These are phyloP conservation scores for Phytopythium mirpurense DNA, from an alignment of 352 stramenopile species.

Conservation along the genomic window DNA sequence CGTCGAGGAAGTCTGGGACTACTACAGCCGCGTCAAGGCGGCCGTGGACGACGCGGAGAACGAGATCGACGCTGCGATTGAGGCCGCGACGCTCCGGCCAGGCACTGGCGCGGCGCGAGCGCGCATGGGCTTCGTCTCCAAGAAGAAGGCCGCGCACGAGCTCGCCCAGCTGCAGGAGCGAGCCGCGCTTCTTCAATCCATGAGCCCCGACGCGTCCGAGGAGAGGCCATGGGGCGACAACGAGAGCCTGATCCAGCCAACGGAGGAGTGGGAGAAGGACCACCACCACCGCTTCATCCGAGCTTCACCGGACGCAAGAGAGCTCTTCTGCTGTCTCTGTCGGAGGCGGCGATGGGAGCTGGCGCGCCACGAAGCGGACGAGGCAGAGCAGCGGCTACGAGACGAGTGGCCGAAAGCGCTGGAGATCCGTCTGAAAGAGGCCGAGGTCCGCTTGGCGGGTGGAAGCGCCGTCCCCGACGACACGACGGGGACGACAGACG, in stretches of 20 bases:
- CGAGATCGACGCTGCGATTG: conserved; percentile 39
- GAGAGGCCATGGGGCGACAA: conserved; percentile 14
- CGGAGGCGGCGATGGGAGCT: conserved; percentile 59
- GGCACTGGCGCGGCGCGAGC: conserved; percentile 12
- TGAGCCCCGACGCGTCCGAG: conserved; percentile 14
- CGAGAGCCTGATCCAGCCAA: conserved; percentile 19
- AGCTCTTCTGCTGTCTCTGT: conserved; percentile 68
- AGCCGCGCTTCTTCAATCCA: conserved; percentile 23
- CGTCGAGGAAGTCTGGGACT: conserved; percentile 49
- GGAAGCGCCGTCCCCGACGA: conserved; percentile 4
- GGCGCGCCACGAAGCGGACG: conserved; percentile 33
- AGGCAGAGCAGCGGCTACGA: conserved; percentile 39
- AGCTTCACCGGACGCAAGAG: conserved; percentile 13
- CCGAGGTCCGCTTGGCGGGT: conserved; percentile 26
- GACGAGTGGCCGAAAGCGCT: conserved; percentile 26
- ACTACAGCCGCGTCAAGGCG: conserved; percentile 32
- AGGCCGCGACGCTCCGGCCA: conserved; percentile 14
- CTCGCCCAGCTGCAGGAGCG: conserved; percentile 34
- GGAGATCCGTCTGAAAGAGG: conserved; percentile 34
- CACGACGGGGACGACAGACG: not conserved
- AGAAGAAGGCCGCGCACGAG: conserved; percentile 53
- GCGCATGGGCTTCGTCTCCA: conserved; percentile 43
- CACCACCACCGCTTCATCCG: conserved; percentile 65
- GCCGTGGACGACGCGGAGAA: conserved; percentile 56
- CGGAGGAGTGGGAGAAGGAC: conserved; percentile 64